Percentiles rank a stretch among this genome's conserved stretches.
Evolutionary conservation across 2,329 filamentous ascomycete genomes (phyloP).

Genomic region (Aureobasidium sp.): DNA sequence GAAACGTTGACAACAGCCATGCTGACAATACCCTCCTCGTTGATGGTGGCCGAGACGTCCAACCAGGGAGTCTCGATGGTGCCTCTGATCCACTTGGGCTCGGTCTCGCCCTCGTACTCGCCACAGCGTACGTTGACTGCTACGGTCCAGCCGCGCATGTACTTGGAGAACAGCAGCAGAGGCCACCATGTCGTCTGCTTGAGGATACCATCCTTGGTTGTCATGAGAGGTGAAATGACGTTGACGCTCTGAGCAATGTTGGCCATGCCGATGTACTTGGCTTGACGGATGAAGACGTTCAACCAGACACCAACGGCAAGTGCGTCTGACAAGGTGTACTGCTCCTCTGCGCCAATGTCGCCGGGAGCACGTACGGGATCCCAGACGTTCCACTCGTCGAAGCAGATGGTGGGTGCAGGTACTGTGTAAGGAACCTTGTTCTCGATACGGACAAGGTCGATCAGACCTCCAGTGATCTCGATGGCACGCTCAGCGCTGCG

Average conservation of each 20-base stretch:
- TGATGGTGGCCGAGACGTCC: conserved; percentile 55
- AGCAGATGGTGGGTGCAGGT: conserved; percentile 63
- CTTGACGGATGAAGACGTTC: conserved; percentile 67
- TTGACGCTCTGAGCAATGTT: conserved; percentile 72
- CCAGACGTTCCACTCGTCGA: conserved; percentile 83
- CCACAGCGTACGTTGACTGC: conserved; percentile 54
- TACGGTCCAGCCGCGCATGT: conserved; percentile 65
- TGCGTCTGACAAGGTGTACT: conserved; percentile 65
- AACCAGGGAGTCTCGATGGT: conserved; percentile 61
- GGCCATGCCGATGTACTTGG: conserved; percentile 63
- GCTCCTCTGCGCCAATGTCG: conserved; percentile 62
- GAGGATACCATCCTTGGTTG: conserved; percentile 51
- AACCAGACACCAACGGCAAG: conserved; percentile 67
- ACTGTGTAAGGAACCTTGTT: conserved; percentile 51
- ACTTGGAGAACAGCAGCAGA: conserved; percentile 57
- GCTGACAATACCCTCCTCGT: conserved; percentile 52
- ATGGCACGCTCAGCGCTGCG: conserved; percentile 64
- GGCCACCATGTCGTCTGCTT: conserved; percentile 73
- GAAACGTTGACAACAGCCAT: conserved; percentile 65
- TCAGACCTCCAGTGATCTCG: conserved; percentile 57
- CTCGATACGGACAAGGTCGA: conserved; percentile 65
- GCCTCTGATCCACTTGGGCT: conserved; percentile 55
- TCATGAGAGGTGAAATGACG: conserved; percentile 70
- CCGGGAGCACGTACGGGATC: conserved; percentile 63
- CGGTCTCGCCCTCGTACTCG: conserved; percentile 58